phyloP scores from a whole-genome alignment of 1,284 basidiomycete species.

The Gymnopus androsaceus region DNA sequence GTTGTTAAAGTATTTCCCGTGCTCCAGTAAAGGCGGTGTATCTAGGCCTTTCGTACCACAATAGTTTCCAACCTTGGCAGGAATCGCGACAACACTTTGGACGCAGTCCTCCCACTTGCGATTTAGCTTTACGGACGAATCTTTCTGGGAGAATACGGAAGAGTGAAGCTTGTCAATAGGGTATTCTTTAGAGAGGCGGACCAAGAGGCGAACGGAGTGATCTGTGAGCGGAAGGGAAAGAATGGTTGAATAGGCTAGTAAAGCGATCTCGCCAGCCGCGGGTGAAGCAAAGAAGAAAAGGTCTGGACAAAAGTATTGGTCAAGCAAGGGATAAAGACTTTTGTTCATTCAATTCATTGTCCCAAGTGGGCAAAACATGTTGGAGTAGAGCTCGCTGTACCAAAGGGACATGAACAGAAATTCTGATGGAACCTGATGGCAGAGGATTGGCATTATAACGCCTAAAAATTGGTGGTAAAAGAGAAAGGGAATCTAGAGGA shows the following conservation, averaged over 20 bases:
- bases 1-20: constrained; percentile 53
- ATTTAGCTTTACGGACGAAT: constrained; percentile 30
- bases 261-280: constrained; percentile 53
- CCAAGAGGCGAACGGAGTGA: constrained; percentile 54
- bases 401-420: constrained; percentile 52
- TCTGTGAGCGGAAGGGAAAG: constrained; percentile 50
- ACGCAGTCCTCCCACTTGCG: constrained; percentile 72
- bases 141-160: constrained; percentile 41
- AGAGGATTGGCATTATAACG: constrained; percentile 40
- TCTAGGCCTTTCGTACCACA: constrained; percentile 35
- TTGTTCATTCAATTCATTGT: constrained; percentile 51
- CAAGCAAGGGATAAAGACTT: constrained; percentile 44
- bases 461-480: constrained; percentile 59
- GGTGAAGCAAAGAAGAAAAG: constrained; percentile 49
- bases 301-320: constrained; percentile 75
- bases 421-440: constrained; percentile 32
- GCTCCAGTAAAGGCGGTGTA: constrained; percentile 51
- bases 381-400: constrained; percentile 69
- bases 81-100: constrained; percentile 58
- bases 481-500: constrained; percentile 55
- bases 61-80: constrained; percentile 69
- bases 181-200: constrained; percentile 58
- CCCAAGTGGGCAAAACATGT: constrained; percentile 71
- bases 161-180: constrained; percentile 68
- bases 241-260: constrained; percentile 63